A percentile compares a stretch with the other conserved stretches of the same genome.
Conservation (phyloP, 2,329 filamentous ascomycete species). For the Cytospora leucostoma region DNA sequence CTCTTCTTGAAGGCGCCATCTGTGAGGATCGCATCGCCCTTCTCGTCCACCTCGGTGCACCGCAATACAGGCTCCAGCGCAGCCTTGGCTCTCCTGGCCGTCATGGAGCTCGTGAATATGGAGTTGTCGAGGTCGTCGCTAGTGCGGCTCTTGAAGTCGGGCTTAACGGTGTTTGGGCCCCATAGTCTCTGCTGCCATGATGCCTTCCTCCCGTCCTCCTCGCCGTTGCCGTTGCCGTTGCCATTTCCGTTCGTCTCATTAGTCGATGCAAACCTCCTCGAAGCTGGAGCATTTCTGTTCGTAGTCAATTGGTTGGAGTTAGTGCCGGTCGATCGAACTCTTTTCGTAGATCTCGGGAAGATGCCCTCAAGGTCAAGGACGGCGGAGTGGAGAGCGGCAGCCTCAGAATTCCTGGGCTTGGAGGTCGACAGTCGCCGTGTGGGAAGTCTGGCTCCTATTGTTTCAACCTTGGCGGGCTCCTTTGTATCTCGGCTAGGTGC, state of each 20-base stretch:
- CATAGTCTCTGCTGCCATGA: constrained; percentile 54
- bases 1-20: constrained; percentile 98
- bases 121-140: constrained; percentile 46
- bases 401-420: constrained; percentile 8
- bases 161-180: constrained; percentile 42
- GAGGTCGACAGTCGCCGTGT: constrained; percentile 14
- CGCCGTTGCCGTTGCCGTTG: constrained; percentile 10
- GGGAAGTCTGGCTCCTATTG: not conserved
- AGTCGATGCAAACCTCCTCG: constrained; percentile 35
- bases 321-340: constrained; percentile 18
- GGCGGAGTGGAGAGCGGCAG: constrained; percentile 27
- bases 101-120: constrained; percentile 70
- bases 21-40: constrained; percentile 87
- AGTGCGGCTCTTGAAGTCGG: constrained; percentile 23
- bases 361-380: constrained; percentile 32
- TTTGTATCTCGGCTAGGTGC: not conserved
- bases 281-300: constrained; percentile 24
- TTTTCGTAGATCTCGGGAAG: constrained; percentile 32
- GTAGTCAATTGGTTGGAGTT: not conserved
- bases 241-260: constrained; percentile 26
- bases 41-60: constrained; percentile 93
- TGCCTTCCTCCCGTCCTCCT: constrained; percentile 31
- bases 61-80: constrained; percentile 82
- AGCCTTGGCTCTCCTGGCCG: constrained; percentile 68
- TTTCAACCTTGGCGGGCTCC: not conserved